Percentiles rank a stretch among this genome's conserved stretches.
Evolutionary conservation across 2,329 filamentous ascomycete genomes (phyloP).

Genomic region (Fusarium poae): DNA sequence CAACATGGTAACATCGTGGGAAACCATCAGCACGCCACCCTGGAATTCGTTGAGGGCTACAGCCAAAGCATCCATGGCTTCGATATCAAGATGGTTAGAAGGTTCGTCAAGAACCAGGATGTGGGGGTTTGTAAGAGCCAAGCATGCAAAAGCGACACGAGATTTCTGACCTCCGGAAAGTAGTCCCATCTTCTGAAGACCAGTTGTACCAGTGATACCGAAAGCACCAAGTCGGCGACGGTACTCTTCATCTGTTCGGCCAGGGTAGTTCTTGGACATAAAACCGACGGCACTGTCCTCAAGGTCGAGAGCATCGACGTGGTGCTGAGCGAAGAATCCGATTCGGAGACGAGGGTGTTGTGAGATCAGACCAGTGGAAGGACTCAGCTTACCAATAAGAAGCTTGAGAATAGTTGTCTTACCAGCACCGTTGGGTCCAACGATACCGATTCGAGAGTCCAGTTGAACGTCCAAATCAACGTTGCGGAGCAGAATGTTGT

Average conservation of each 20-base stretch:
- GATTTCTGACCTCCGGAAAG: slow-evolving; percentile 98
- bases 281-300: slow-evolving; percentile 91
- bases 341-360: slow-evolving; percentile 89
- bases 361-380: slow-evolving; percentile 84
- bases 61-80: slow-evolving; percentile 96
- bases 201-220: slow-evolving; percentile 92
- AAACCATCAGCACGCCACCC: slow-evolving; percentile 97
- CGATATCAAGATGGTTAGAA: slow-evolving; percentile 98
- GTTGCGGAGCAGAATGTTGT: slow-evolving; percentile 83
- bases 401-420: slow-evolving; percentile 99
- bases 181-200: slow-evolving; percentile 93
- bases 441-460: slow-evolving; percentile 97
- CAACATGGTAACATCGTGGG: slow-evolving; percentile 98
- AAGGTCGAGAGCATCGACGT: slow-evolving; percentile 95
- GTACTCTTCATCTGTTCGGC: slow-evolving; percentile 95
- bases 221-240: slow-evolving; percentile 92
- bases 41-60: slow-evolving; percentile 87
- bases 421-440: slow-evolving; percentile 98
- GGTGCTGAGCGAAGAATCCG: slow-evolving; percentile 98
- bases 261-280: slow-evolving; percentile 93
- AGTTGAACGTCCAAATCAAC: slow-evolving; percentile 97
- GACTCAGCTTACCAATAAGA: slow-evolving; percentile 86
- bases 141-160: slow-evolving; percentile 96
- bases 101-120: slow-evolving; percentile 98
- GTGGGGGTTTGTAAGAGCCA: slow-evolving; percentile 93